phyloP scores from a whole-genome alignment of 352 stramenopile genomes.

The Pythium utonaiense region DNA sequence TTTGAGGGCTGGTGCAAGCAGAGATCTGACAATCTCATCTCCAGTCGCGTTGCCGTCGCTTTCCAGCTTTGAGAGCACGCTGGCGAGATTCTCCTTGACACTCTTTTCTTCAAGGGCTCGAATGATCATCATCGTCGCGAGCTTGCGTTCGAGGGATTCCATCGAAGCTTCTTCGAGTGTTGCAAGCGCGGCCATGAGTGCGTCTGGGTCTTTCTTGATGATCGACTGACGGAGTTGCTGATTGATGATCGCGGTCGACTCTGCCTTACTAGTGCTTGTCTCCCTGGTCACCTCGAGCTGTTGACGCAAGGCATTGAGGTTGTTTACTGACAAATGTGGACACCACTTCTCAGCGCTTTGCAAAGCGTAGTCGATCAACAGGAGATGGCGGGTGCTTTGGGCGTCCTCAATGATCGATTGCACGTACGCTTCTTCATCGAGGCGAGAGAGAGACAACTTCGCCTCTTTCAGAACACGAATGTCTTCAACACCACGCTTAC shows the following conservation, averaged over 20 bases:
- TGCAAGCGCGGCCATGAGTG: conserved; percentile 65
- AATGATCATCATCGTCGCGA: conserved; percentile 84
- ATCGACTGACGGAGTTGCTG: conserved; percentile 57
- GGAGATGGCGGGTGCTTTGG: conserved; percentile 45
- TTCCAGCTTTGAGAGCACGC: conserved; percentile 20
- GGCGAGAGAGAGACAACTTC: conserved; percentile 42
- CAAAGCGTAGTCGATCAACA: conserved; percentile 65
- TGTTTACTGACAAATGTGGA: conserved; percentile 50
- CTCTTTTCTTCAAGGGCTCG: conserved; percentile 72
- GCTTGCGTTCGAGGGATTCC: conserved; percentile 66
- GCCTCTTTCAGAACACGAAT: conserved; percentile 61
- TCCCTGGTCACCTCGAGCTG: conserved; percentile 14
- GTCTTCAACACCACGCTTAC: conserved; percentile 44
- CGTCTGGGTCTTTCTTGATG: conserved; percentile 57
- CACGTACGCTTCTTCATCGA: conserved; percentile 79
- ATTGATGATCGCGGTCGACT: conserved; percentile 44
- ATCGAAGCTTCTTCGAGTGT: conserved; percentile 58
- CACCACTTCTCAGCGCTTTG: conserved; percentile 57
- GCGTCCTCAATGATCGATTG: conserved; percentile 68
- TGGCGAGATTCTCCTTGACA: conserved; percentile 44
- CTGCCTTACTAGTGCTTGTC: conserved; percentile 32
- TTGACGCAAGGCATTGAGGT: conserved; percentile 28
- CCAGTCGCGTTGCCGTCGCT: conserved; percentile 1
- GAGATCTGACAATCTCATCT: conserved; percentile 23
- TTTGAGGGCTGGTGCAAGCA: conserved; percentile 43